A percentile compares a stretch with the other conserved stretches of the same genome.
Evolutionary conservation across 2,329 filamentous ascomycete genomes (phyloP).

Genomic region (Magnaporthiopsis incrustans): DNA sequence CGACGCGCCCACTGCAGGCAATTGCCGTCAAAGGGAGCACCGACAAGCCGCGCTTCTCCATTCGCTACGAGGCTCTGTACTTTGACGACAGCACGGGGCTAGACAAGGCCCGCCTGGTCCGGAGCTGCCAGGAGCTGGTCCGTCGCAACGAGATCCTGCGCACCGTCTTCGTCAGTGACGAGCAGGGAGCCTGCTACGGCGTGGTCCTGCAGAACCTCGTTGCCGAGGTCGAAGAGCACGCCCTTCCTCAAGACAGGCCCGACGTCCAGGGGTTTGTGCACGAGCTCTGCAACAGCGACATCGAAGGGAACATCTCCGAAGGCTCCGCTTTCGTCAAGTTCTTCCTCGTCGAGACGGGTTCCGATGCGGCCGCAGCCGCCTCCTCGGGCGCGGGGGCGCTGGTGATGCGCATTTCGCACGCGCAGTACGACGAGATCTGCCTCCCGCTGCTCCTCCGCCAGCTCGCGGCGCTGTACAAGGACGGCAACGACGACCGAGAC

Average conservation of each 20-base stretch:
- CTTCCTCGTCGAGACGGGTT: slow-evolving; percentile 36
- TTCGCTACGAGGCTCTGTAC: slow-evolving; percentile 58
- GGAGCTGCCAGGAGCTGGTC: slow-evolving; percentile 47
- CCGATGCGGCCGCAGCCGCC: slow-evolving; percentile 15
- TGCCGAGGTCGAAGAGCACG: slow-evolving; percentile 33
- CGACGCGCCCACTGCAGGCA: slow-evolving; percentile 49
- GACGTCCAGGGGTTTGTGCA: slow-evolving; percentile 43
- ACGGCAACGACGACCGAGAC: slow-evolving; percentile 5
- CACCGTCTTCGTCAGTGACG: slow-evolving; percentile 53
- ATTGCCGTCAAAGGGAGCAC: slow-evolving; percentile 52
- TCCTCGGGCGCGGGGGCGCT: slow-evolving; percentile 30
- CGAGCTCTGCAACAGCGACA: slow-evolving; percentile 46
- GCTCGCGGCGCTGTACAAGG: slow-evolving; percentile 44
- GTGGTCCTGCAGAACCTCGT: slow-evolving; percentile 52
- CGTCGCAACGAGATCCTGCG: slow-evolving; percentile 55
- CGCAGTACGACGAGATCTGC: slow-evolving; percentile 63
- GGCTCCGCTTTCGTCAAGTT: slow-evolving; percentile 55
- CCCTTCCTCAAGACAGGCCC: slow-evolving; percentile 26
- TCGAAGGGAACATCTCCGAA: slow-evolving; percentile 42
- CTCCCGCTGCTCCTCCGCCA: slow-evolving; percentile 54
- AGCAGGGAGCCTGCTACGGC: slow-evolving; percentile 39
- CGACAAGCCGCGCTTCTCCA: slow-evolving; percentile 49
- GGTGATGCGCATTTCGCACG: slow-evolving; percentile 56
- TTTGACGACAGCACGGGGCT: slow-evolving; percentile 37
- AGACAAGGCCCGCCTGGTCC: slow-evolving; percentile 33